Evolutionary conservation across 2,329 filamentous ascomycete genomes (phyloP).

Genomic region (Phoma sp.): DNA sequence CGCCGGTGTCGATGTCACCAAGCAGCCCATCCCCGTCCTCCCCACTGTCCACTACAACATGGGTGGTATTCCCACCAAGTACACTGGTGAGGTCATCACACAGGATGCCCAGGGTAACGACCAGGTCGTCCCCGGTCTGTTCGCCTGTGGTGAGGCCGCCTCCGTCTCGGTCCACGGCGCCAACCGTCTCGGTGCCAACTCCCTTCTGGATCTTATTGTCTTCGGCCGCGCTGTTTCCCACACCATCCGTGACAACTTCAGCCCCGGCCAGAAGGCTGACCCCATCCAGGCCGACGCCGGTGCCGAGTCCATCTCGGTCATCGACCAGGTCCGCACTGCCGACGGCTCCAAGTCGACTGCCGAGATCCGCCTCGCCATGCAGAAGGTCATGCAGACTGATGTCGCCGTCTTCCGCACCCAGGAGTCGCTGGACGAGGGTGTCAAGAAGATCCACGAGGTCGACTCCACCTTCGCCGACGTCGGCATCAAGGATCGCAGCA

Average conservation of each 20-base stretch:
- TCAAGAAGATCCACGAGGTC: conserved; percentile 83
- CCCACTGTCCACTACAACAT: conserved; percentile 99
- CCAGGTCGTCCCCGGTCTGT: conserved; percentile 91
- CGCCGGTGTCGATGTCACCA: conserved; percentile 93
- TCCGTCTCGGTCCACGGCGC: conserved; percentile 98
- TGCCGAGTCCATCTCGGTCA: conserved; percentile 81
- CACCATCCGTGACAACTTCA: conserved; percentile 94
- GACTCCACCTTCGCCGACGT: conserved; percentile 81
- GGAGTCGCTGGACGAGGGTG: conserved; percentile 91
- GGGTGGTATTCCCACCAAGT: conserved; percentile 97
- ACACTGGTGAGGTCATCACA: conserved; percentile 94
- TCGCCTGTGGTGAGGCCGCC: conserved; percentile 94
- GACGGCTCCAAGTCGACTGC: conserved; percentile 85
- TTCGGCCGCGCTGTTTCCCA: conserved; percentile 97
- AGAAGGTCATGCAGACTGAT: conserved; percentile 98
- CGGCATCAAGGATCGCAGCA: conserved; percentile 96
- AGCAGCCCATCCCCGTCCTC: conserved; percentile 94
- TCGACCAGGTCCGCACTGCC: conserved; percentile 85
- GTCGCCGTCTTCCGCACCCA: conserved; percentile 97
- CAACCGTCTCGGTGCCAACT: conserved; percentile 98
- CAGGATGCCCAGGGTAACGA: conserved; percentile 86
- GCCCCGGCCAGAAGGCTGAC: conserved; percentile 79
- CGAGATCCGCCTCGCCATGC: conserved; percentile 90
- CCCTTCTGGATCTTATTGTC: conserved; percentile 93
- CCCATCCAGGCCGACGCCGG: conserved; percentile 84